These are phyloP conservation scores for Hibiscus mutabilis DNA, from an alignment of 345 rosid genomes.

Conservation along the genomic window DNA sequence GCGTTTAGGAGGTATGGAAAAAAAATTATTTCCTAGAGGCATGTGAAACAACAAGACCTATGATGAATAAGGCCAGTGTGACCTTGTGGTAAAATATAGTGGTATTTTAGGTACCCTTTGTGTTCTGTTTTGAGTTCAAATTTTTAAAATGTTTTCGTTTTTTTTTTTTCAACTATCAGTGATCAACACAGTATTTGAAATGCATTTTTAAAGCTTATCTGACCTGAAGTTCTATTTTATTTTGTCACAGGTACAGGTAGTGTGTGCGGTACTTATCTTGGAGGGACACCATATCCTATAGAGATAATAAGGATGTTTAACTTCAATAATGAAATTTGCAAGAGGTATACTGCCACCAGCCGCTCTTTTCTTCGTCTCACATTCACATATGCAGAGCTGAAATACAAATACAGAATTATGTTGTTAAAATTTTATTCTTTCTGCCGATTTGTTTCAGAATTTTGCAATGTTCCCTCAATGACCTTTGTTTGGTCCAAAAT, in stretches of 20 bases:
- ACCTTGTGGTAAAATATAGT: neutral
- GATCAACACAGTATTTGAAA: too few species aligned
- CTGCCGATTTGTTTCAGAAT: constrained; percentile 37
- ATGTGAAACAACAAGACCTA: neutral
- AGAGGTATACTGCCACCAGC: constrained; percentile 40
- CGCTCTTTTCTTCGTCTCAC: too few species aligned
- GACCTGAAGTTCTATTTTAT: neutral
- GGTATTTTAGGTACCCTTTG: neutral
- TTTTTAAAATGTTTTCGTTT: too few species aligned
- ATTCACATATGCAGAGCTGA: neutral
- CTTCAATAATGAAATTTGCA: constrained; percentile 54
- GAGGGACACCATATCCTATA: constrained; percentile 46
- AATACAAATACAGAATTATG: neutral
- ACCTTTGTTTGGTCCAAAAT: constrained; percentile 36
- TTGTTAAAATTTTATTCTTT: neutral
- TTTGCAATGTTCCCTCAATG: constrained; percentile 52
- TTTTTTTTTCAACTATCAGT: too few species aligned
- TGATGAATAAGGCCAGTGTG: neutral
- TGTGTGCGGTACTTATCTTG: constrained; percentile 62
- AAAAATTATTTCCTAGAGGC: too few species aligned
- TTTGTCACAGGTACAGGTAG: constrained; percentile 59
- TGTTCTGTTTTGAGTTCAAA: neutral
- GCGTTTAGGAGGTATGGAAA: constrained; percentile 67
- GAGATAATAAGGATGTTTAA: constrained; percentile 88
- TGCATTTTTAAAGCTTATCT: neutral